Percentiles rank a stretch among this genome's conserved stretches.
phyloP scores from a whole-genome alignment of 129 eudicot genomes.

The Sambucus nigra region DNA sequence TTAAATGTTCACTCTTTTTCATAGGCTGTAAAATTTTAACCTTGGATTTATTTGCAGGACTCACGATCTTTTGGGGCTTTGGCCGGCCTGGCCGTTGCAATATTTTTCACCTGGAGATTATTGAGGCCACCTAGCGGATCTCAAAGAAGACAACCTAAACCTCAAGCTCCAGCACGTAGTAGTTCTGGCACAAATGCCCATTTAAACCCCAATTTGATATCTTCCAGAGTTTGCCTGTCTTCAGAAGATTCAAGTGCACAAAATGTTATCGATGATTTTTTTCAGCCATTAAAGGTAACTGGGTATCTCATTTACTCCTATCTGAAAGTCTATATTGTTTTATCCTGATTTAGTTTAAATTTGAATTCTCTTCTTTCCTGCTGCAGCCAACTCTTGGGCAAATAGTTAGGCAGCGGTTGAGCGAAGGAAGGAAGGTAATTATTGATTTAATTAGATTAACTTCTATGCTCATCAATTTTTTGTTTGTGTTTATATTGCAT shows the following conservation, averaged over 20 bases:
- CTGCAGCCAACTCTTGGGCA: constrained; percentile 88
- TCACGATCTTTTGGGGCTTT: constrained; percentile 58
- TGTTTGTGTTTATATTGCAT: not conserved
- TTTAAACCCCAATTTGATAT: constrained; percentile 25
- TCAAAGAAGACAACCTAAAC: constrained; percentile 68
- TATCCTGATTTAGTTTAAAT: not conserved
- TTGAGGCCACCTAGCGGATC: constrained; percentile 60
- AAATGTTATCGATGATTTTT: constrained; percentile 70
- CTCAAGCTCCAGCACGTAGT: constrained; percentile 46
- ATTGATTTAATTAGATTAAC: not conserved
- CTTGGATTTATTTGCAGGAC: constrained; percentile 44
- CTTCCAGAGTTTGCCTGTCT: constrained; percentile 35
- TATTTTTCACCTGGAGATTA: constrained; percentile 70
- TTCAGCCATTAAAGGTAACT: constrained; percentile 72
- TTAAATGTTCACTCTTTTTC: too few relatives aligned
- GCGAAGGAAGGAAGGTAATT: constrained; percentile 94
- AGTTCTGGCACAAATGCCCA: constrained; percentile 46
- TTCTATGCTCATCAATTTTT: too few relatives aligned
- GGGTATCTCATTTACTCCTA: not conserved
- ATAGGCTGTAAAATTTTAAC: too few relatives aligned
- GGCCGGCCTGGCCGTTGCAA: constrained; percentile 83
- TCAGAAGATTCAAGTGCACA: constrained; percentile 60
- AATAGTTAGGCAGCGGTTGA: constrained; percentile 79
- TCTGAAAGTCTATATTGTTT: not conserved
- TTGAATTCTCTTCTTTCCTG: constrained; percentile 6